phyloP scores from a whole-genome alignment of 352 stramenopile genomes.

The Phytophthora pisi region DNA sequence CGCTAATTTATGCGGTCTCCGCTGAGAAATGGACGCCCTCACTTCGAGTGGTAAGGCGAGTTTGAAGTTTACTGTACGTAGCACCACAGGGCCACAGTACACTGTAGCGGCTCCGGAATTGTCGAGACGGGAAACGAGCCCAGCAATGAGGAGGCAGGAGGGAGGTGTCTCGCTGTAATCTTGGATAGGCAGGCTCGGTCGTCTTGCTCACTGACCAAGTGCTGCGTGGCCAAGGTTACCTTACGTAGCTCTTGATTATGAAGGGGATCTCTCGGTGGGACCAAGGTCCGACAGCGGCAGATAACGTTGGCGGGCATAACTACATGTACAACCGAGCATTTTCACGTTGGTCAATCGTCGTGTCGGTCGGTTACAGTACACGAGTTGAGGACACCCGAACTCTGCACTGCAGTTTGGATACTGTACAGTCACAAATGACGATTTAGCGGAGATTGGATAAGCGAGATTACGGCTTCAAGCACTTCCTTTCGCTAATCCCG shows the following conservation, averaged over 20 bases:
- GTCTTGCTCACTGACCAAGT: background rate
- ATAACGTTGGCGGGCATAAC: background rate
- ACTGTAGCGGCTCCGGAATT: too few species aligned
- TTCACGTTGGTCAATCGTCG: background rate
- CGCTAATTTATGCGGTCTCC: background rate
- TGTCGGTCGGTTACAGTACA: background rate
- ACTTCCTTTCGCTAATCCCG: constrained; percentile 10
- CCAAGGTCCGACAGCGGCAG: background rate
- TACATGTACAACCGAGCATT: background rate
- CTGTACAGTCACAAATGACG: background rate
- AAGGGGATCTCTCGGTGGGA: background rate
- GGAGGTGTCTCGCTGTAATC: background rate
- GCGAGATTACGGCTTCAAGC: background rate
- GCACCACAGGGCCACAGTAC: too few species aligned
- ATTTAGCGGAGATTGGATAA: constrained; percentile 1
- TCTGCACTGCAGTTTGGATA: background rate
- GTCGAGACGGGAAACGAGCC: too few species aligned
- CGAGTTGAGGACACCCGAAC: background rate
- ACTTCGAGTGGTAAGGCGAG: too few species aligned
- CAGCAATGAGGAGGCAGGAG: background rate
- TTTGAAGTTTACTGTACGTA: too few species aligned
- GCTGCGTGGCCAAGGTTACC: too few species aligned
- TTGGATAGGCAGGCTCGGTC: background rate
- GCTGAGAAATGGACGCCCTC: background rate
- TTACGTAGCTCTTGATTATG: too few species aligned